Evolutionary conservation across 768 basidiomycete species (phyloP).

Genomic region (Psilocybe sp.): DNA sequence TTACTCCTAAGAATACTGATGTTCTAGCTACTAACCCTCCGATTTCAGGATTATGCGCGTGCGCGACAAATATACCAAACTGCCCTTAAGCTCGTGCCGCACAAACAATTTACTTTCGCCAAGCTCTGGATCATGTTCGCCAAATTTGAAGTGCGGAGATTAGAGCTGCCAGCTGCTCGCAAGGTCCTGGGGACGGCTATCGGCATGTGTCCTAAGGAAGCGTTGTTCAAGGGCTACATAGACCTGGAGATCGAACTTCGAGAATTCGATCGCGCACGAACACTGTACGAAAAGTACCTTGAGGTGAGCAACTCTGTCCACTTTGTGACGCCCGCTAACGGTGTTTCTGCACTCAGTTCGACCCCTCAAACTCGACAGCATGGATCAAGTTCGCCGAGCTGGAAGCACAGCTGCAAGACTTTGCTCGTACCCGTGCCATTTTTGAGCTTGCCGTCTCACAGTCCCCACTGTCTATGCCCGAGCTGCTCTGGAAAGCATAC

Average conservation of each 20-base stretch:
- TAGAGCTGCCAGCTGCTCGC: slow-evolving; percentile 80
- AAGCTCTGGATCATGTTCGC: slow-evolving; percentile 95
- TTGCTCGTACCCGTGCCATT: slow-evolving; percentile 85
- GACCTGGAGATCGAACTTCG: slow-evolving; percentile 92
- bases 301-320: slow-evolving; percentile 85
- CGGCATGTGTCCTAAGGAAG: slow-evolving; percentile 95
- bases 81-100: slow-evolving; percentile 83
- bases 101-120: slow-evolving; percentile 96
- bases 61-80: slow-evolving; percentile 92
- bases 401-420: slow-evolving; percentile 84
- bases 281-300: slow-evolving; percentile 89
- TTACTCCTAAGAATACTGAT: not conserved
- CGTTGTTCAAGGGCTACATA: slow-evolving; percentile 94
- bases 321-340: slow-evolving; percentile 38
- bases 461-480: slow-evolving; percentile 88
- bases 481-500: slow-evolving; percentile 91
- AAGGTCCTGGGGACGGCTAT: slow-evolving; percentile 89
- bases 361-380: slow-evolving; percentile 85
- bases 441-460: slow-evolving; percentile 91
- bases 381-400: slow-evolving; percentile 98
- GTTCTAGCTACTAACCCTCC: not conserved
- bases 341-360: slow-evolving; percentile 62
- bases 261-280: slow-evolving; percentile 93
- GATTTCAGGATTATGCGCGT: slow-evolving; percentile 71
- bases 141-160: slow-evolving; percentile 83